These are phyloP conservation scores for Suillus fuscotomentosus DNA, from an alignment of 768 basidiomycete genomes.

Conservation along the genomic window DNA sequence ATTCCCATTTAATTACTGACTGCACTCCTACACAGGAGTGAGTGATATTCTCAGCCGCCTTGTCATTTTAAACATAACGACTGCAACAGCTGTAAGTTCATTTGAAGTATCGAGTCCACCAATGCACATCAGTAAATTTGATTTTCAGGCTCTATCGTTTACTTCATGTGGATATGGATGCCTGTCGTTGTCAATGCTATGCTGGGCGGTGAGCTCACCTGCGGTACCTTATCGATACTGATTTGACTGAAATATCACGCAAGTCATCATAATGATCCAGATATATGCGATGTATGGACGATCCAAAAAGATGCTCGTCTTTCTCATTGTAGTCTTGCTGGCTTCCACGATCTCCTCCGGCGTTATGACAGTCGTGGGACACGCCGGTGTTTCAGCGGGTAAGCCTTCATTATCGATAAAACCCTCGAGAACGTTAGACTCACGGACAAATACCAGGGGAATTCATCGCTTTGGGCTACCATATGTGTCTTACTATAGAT, in stretches of 20 bases:
- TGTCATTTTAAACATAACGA: not conserved
- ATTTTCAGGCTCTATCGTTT: not conserved
- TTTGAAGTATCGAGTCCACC: not conserved
- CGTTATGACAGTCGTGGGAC: not conserved
- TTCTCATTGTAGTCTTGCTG: not conserved
- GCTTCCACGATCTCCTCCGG: not conserved
- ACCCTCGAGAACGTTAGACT: not conserved
- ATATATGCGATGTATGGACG: not conserved
- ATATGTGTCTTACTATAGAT: not conserved
- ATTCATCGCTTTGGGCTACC: not conserved
- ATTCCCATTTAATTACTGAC: not conserved
- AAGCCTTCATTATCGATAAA: not conserved
- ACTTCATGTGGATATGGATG: not conserved
- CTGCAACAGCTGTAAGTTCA: not conserved
- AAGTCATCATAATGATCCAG: not conserved
- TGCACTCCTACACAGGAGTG: not conserved
- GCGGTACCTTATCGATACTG: not conserved
- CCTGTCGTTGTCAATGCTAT: not conserved
- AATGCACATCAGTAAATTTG: not conserved
- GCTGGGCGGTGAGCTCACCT: not conserved
- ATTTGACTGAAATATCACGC: not conserved
- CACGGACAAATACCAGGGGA: not conserved
- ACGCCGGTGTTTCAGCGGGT: not conserved
- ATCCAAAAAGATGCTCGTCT: not conserved
- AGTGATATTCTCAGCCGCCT: not conserved